Evolutionary conservation across 805 yeast genomes (phyloP).

Genomic region (Candida ovalis): DNA sequence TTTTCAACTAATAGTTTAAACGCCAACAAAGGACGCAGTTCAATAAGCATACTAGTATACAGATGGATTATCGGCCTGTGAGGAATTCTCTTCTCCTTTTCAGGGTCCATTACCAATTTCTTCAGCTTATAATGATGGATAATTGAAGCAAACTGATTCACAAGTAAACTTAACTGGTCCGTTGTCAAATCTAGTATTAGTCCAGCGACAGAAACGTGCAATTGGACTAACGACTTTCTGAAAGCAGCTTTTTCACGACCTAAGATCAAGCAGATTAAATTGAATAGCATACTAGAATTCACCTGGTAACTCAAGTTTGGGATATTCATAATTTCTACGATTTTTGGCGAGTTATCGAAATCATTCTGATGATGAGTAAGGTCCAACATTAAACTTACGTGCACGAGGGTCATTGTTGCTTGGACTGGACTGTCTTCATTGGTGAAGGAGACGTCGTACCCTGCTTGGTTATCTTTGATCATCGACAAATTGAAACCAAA

Average conservation of each 20-base stretch:
- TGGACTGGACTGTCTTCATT: slow-evolving; percentile 42
- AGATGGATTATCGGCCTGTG: not conserved
- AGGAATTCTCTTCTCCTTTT: not conserved
- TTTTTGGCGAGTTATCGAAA: slow-evolving; percentile 8
- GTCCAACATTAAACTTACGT: slow-evolving; percentile 29
- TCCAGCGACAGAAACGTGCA: slow-evolving; percentile 40
- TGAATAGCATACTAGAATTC: slow-evolving; percentile 19
- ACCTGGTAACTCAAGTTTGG: slow-evolving; percentile 26
- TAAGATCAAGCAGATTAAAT: slow-evolving; percentile 13
- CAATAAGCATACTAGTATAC: not conserved
- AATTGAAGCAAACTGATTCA: slow-evolving; percentile 7
- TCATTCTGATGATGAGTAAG: slow-evolving; percentile 15
- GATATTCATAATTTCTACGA: slow-evolving; percentile 27
- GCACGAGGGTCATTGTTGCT: slow-evolving; percentile 35
- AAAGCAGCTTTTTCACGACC: slow-evolving; percentile 14
- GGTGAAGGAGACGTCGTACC: slow-evolving; percentile 41
- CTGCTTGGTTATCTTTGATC: slow-evolving; percentile 31
- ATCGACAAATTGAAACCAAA: slow-evolving; percentile 14
- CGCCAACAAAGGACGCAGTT: slow-evolving; percentile 19
- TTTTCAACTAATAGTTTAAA: slow-evolving; percentile 24
- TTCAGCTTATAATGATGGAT: not conserved
- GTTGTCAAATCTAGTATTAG: slow-evolving; percentile 43
- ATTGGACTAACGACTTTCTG: slow-evolving; percentile 31
- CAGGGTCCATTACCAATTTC: not conserved
- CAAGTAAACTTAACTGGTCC: slow-evolving; percentile 34